Conservation (phyloP, 1,284 basidiomycete species). For the Mycosarcoma maydis region DNA sequence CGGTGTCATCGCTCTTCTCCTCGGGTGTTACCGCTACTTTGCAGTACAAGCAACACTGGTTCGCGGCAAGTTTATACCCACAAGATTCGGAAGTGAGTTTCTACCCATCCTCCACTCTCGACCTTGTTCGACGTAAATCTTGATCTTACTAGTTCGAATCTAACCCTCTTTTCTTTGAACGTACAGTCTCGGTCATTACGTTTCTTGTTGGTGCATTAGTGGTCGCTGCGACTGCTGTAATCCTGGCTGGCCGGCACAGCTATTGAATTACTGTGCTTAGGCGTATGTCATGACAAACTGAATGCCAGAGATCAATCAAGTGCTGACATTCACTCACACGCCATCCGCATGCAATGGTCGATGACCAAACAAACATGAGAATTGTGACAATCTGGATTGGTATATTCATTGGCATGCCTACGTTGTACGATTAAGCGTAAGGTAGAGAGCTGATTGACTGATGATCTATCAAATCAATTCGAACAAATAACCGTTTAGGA, state of each 20-base stretch:
- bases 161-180: not conserved
- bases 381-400: too few relatives aligned
- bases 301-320: too few relatives aligned
- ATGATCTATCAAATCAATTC: not conserved
- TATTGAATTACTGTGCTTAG: too few relatives aligned
- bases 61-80: constrained; percentile 51
- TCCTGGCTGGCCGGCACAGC: constrained; percentile 22
- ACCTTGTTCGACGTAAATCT: not conserved
- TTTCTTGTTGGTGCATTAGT: constrained; percentile 43
- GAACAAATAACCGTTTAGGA: constrained; percentile 15
- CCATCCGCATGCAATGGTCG: too few relatives aligned
- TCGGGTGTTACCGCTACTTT: constrained; percentile 56
- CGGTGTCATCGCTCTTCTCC: constrained; percentile 49
- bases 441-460: not conserved
- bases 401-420: constrained; percentile 25
- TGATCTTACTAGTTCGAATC: not conserved
- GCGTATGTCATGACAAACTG: too few relatives aligned
- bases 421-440: constrained; percentile 2
- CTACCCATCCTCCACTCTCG: not conserved
- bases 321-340: too few relatives aligned
- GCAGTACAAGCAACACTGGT: constrained; percentile 49
- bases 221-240: constrained; percentile 43
- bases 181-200: constrained; percentile 30
- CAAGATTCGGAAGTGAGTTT: constrained; percentile 54
- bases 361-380: too few relatives aligned